A percentile compares a stretch with the other conserved stretches of the same genome.
These are phyloP conservation scores for Sarcomyxa edulis DNA, from an alignment of 768 basidiomycete genomes.

Conservation along the genomic window DNA sequence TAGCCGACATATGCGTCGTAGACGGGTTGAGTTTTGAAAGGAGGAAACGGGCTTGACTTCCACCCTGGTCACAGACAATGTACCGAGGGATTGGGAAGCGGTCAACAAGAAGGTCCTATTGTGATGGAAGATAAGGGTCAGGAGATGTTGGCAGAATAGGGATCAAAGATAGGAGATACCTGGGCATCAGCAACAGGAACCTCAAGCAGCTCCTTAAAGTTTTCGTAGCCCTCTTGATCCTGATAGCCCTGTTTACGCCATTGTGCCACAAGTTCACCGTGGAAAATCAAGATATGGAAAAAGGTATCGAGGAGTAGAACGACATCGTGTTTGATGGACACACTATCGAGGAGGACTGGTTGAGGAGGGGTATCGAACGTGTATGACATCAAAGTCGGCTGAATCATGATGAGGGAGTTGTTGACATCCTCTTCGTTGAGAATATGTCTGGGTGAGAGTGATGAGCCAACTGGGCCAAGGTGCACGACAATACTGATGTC, in stretches of 20 bases:
- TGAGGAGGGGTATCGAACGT: slow-evolving; percentile 88
- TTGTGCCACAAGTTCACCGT: slow-evolving; percentile 93
- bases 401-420: slow-evolving; percentile 99
- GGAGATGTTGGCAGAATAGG: no score
- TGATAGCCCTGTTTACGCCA: slow-evolving; percentile 99
- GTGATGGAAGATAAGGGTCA: no score
- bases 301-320: slow-evolving; percentile 96
- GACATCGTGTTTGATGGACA: slow-evolving; percentile 96
- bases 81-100: slow-evolving; percentile 97
- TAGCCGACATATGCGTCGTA: slow-evolving; percentile 92
- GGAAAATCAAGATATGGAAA: slow-evolving; percentile 99
- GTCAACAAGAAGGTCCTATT: slow-evolving; percentile 94
- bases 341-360: slow-evolving; percentile 93
- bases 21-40: slow-evolving; percentile 95
- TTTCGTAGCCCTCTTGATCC: slow-evolving; percentile 98
- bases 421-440: slow-evolving; percentile 98
- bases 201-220: slow-evolving; percentile 92
- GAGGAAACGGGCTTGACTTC: slow-evolving; percentile 97
- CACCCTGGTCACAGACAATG: slow-evolving; percentile 96
- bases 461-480: slow-evolving; percentile 1
- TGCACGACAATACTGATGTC: slow-evolving; percentile 20
- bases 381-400: slow-evolving; percentile 99
- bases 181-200: slow-evolving; percentile 86
- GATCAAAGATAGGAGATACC: slow-evolving; percentile 29
- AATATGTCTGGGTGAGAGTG: slow-evolving; percentile 90